phyloP scores from a whole-genome alignment of 1,139 yeast species.

The Kodamaea ohmeri region DNA sequence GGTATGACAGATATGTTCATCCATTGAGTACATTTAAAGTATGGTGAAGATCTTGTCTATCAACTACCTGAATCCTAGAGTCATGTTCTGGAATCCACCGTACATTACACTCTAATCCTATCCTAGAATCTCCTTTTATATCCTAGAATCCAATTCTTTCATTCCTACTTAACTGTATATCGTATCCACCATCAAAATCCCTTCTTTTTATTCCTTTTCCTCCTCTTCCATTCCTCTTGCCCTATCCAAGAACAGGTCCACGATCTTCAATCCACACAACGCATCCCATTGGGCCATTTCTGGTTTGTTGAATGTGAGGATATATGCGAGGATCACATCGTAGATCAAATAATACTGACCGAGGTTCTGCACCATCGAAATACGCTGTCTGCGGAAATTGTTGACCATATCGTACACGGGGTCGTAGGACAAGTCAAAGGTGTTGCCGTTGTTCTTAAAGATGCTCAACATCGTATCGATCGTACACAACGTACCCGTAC shows the following conservation, averaged over 20 bases:
- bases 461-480: conserved; percentile 62
- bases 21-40: too few relatives aligned
- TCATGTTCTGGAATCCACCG: too few relatives aligned
- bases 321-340: conserved; percentile 40
- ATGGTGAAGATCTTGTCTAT: too few relatives aligned
- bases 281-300: conserved; percentile 18
- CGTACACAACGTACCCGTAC: conserved; percentile 84
- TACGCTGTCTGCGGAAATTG: conserved; percentile 65
- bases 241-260: conserved; percentile 17
- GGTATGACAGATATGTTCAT: too few relatives aligned
- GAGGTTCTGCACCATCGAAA: conserved; percentile 81
- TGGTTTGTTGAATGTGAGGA: conserved; percentile 14
- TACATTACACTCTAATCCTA: too few relatives aligned
- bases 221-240: background rate
- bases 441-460: conserved; percentile 21
- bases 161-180: too few relatives aligned
- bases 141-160: background rate
- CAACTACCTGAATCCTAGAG: too few relatives aligned
- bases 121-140: too few relatives aligned
- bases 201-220: too few relatives aligned
- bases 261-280: conserved; percentile 24
- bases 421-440: conserved; percentile 25
- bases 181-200: too few relatives aligned
- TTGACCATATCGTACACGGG: conserved; percentile 53
- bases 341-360: conserved; percentile 74